phyloP scores from a whole-genome alignment of 345 rosid species.

The Hibiscus mutabilis region DNA sequence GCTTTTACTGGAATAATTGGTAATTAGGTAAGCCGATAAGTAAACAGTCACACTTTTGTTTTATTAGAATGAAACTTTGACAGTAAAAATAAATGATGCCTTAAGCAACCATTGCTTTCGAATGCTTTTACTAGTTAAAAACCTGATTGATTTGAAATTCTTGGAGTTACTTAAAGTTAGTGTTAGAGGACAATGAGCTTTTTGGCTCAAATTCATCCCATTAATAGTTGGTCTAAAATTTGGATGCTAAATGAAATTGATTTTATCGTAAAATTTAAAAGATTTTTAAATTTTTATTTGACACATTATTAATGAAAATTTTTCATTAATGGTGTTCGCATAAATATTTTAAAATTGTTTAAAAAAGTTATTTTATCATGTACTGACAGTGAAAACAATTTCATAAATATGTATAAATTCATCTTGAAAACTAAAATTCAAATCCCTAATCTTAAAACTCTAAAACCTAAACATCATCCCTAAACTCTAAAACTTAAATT shows the following conservation, averaged over 20 bases:
- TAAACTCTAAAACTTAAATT: no score
- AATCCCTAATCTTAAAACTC: no score
- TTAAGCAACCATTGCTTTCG: neutral
- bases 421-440: no score
- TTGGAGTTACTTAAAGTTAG: neutral
- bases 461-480: no score
- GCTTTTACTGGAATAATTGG: neutral
- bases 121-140: neutral
- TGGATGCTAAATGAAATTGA: neutral
- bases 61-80: neutral
- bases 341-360: no score
- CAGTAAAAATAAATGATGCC: neutral
- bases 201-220: neutral
- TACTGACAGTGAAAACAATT: no score
- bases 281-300: no score
- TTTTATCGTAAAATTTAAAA: neutral
- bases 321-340: no score
- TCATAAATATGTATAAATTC: no score
- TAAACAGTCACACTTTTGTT: neutral
- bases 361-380: no score
- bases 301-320: no score
- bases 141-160: neutral
- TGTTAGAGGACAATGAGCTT: neutral
- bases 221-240: neutral
- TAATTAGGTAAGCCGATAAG: neutral